Evolutionary conservation across 208 protist species (phyloP), one percentile per base, ranked within the genome.

Genomic region (Eutreptiella sp.): DNA sequence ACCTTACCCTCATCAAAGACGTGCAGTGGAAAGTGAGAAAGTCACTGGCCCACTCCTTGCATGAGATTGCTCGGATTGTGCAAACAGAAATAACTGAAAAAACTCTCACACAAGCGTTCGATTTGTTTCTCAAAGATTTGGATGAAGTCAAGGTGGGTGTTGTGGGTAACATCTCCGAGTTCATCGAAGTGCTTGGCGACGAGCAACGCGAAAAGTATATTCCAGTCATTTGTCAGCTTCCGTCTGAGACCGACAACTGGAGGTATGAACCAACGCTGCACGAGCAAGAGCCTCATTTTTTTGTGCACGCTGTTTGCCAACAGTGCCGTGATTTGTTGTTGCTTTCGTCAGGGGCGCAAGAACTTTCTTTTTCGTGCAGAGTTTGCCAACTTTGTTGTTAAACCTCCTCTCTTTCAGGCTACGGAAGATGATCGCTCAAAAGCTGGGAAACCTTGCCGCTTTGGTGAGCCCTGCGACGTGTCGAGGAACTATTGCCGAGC

Each of bases 11-110:
- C 38, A 41, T 80, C 50, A 80, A 75, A 38, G 75, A 81, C 68
- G 31, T 75, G 2, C 60, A 85, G 72, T 81, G 70, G 71, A 81
- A 83, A 52, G 80, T 85, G n/a, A 47, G 80, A 54, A 67, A 72
- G 46, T 67, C 73, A 46, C 60, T 85, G 34, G 55, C 78, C 9
- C 68, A 64, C 45, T 73, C 66, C 32, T 33, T 84, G 26, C 80
- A 85, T 60, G 80, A 85, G 38, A 63, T 82, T 7, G 78, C 80
- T 5, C 41, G 38, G n/a, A 78, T 85, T 27, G 54, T 85, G n/a
- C 72, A 75, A 16, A 50, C 53, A 24, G 76, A 75, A 35, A 35
- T 82, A 11, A 76, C 70, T 14, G 73, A 80, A 28, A 26, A 38
- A 21, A 35, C 35, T 11, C 45, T 85, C 0, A 35, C 66, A 5